Base-by-base conservation (phyloP, 2,329 filamentous ascomycete genomes). In the Talaromyces sp. region DNA sequence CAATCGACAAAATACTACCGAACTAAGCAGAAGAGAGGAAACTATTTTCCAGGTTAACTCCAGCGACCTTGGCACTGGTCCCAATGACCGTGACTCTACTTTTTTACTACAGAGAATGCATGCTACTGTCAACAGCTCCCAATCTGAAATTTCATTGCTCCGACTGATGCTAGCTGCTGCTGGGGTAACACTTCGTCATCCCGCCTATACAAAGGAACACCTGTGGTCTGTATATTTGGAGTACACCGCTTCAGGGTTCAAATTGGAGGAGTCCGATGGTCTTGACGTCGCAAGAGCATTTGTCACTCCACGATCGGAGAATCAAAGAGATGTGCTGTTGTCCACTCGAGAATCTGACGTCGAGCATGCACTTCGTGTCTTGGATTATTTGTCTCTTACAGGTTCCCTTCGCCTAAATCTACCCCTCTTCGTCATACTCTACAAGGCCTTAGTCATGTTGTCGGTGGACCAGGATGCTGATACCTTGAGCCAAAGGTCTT, bases 361-460 rank as follows among this genome's bases (percentile, higher is more conserved):
- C 57, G 69, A 74, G 61, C 64, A 72, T 19, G 79, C 77, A 24
- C 63, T 78, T 26, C 65, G 70, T 41, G 70, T 81, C 52, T 63
- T 82, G 29, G 73, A 79, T 55, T 67, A 71, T 31, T 75, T 81
- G 65, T 68, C 73, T 29, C 67, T 77, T 21, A 73, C 72, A 50
- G 79, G 78, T 5, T 66, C 73, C 14, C 66, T 77, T 32, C 70
- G 79, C 35, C 62, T 79, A 3, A 74, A 71, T 29, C 70, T 78
- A 59, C 78, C 82, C 27, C 70, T 87, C 57, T 75, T 87, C 54
- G 74, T 70, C 32, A 65, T 72, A 56, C 68, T 79, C 46, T 75
- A 81, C 9, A 68, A 73, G 59, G 72, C 69, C 2, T 65, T 68
- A 24, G 69, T 72, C 76, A 54, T 69, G 78, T 10, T 32, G 21